A percentile compares a stretch with the other conserved stretches of the same genome.
Conservation (phyloP, 306 rosid genomes). For the Betula pendula region DNA sequence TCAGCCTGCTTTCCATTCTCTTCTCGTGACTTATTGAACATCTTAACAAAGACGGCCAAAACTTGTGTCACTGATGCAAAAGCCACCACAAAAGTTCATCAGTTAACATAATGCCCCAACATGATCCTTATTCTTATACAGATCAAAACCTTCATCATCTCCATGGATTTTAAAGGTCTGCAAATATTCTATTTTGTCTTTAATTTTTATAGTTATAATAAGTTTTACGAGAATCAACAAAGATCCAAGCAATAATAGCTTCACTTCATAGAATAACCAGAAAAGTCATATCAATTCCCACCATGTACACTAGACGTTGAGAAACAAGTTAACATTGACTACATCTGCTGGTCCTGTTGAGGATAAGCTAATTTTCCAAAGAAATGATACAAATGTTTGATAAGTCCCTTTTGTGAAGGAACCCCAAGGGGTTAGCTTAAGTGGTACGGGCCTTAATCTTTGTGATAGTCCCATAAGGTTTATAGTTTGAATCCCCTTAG, state of each 20-base stretch:
- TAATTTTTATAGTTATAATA: background rate
- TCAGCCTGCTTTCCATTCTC: conserved; percentile 89
- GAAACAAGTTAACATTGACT: background rate
- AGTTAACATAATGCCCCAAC: background rate
- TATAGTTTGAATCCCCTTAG: too few species aligned
- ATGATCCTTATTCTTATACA: background rate
- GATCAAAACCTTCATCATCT: background rate
- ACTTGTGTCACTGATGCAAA: conserved; percentile 82
- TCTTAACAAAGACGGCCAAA: conserved; percentile 75
- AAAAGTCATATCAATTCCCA: background rate
- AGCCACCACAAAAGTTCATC: conserved; percentile 1
- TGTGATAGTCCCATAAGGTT: too few species aligned
- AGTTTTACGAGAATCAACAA: background rate
- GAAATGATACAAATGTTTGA: too few species aligned
- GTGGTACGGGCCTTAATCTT: too few species aligned
- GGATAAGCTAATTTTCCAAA: too few species aligned
- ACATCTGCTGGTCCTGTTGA: background rate
- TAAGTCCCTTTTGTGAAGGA: too few species aligned
- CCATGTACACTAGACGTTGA: background rate
- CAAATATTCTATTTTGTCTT: background rate
- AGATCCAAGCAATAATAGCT: background rate
- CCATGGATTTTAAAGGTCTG: background rate
- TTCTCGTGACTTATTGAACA: conserved; percentile 87
- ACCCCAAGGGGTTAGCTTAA: too few species aligned
- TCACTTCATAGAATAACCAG: too few species aligned